A percentile compares a stretch with the other conserved stretches of the same genome.
Evolutionary conservation across 2,329 filamentous ascomycete genomes (phyloP).

Genomic region (Trematosphaeria pertusa): DNA sequence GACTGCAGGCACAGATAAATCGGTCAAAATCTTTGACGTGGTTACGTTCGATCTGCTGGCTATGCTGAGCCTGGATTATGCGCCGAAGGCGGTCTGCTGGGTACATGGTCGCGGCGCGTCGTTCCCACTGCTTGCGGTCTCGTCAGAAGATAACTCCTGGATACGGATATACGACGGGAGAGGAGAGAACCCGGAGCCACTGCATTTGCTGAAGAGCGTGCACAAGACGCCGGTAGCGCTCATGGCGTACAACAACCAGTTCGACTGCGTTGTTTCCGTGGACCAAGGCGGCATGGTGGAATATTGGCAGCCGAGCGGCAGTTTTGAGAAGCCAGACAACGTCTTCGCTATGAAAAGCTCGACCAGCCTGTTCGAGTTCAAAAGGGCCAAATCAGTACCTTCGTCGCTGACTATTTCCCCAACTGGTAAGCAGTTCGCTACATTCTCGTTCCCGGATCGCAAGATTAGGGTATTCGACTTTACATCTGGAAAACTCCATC

Average conservation of each 20-base stretch:
- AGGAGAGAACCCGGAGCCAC: conserved; percentile 76
- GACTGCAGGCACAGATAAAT: conserved; percentile 79
- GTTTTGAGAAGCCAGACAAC: conserved; percentile 87
- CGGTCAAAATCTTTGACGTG: conserved; percentile 78
- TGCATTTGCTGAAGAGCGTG: conserved; percentile 80
- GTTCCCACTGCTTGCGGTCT: conserved; percentile 82
- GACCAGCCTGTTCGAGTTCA: conserved; percentile 96
- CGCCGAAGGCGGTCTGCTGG: conserved; percentile 86
- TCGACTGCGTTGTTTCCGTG: conserved; percentile 88
- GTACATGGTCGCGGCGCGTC: conserved; percentile 86
- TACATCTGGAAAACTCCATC: conserved; percentile 81
- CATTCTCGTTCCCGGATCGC: conserved; percentile 90
- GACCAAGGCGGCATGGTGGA: conserved; percentile 94
- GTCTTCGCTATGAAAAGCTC: conserved; percentile 94
- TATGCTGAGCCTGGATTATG: conserved; percentile 79
- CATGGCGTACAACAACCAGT: conserved; percentile 88
- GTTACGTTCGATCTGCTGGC: conserved; percentile 73
- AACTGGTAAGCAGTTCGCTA: conserved; percentile 82
- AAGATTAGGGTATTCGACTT: conserved; percentile 96
- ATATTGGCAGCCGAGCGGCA: conserved; percentile 85
- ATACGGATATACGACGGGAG: conserved; percentile 90
- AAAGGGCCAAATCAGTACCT: conserved; percentile 85
- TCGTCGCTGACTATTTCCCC: conserved; percentile 85
- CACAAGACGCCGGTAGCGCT: conserved; percentile 82
- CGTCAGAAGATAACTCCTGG: conserved; percentile 72